phyloP scores from a whole-genome alignment of 345 rosid genomes.

The Salix dunnii region DNA sequence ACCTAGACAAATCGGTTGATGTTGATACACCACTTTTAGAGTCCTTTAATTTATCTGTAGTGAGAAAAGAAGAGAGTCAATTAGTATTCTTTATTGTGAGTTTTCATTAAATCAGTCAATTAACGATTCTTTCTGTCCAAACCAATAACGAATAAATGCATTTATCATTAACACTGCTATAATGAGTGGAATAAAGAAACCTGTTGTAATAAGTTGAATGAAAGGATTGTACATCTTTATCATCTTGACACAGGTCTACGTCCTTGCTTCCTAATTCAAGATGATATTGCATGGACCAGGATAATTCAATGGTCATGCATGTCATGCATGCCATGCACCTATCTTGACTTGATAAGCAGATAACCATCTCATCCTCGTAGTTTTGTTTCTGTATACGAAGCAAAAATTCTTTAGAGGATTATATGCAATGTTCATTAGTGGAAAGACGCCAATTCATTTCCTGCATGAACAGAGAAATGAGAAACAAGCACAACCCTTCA shows the following conservation, averaged over 20 bases:
- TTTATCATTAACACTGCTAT: neutral
- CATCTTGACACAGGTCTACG: neutral
- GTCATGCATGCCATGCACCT: neutral
- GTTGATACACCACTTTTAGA: conserved; percentile 15
- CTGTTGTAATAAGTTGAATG: neutral
- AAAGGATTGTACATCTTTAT: neutral
- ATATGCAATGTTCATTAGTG: neutral
- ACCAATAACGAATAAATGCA: neutral
- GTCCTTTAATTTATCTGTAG: conserved; percentile 39
- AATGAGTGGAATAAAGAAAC: neutral
- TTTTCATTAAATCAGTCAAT: neutral
- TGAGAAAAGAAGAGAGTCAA: conserved; percentile 11
- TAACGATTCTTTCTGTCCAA: neutral
- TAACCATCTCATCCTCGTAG: neutral
- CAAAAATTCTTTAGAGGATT: neutral
- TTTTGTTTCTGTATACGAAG: neutral
- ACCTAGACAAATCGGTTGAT: conserved; percentile 38
- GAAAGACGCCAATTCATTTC: neutral
- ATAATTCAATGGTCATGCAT: neutral
- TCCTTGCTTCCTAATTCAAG: neutral
- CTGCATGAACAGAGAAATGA: neutral
- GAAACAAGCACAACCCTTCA: neutral
- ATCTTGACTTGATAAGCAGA: neutral
- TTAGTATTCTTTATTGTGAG: conserved; percentile 1
- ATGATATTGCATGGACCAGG: neutral